Conservation (phyloP, 1,139 yeast genomes). For the Yamadazyma epiphylla region DNA sequence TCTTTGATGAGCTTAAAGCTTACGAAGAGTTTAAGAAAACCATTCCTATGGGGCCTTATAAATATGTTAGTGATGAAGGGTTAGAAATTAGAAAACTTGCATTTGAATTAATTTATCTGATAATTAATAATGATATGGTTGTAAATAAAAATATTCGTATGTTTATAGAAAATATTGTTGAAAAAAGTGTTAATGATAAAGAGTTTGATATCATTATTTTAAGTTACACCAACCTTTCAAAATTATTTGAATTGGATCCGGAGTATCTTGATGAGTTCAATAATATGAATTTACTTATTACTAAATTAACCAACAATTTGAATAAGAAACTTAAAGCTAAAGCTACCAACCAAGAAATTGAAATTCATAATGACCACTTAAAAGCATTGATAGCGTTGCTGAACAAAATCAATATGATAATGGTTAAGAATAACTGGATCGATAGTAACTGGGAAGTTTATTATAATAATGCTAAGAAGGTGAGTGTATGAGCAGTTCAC, state of each 20-base stretch:
- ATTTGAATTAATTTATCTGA: slow-evolving; percentile 65
- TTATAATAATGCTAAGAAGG: slow-evolving; percentile 8
- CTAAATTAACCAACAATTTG: slow-evolving; percentile 24
- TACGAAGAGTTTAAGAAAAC: slow-evolving; percentile 57
- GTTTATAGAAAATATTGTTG: slow-evolving; percentile 26
- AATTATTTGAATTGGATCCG: slow-evolving; percentile 21
- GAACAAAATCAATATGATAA: slow-evolving; percentile 16
- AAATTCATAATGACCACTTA: slow-evolving; percentile 29
- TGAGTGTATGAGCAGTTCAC: not conserved
- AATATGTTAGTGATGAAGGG: slow-evolving; percentile 78
- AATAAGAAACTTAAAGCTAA: slow-evolving; percentile 36
- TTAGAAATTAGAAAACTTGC: slow-evolving; percentile 69
- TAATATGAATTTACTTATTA: slow-evolving; percentile 19
- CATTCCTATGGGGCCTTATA: slow-evolving; percentile 86
- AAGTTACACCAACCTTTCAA: slow-evolving; percentile 30
- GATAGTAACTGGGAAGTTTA: slow-evolving; percentile 15
- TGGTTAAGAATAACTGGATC: slow-evolving; percentile 12
- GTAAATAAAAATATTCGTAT: slow-evolving; percentile 19
- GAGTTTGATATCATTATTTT: slow-evolving; percentile 39
- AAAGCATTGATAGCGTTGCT: slow-evolving; percentile 25
- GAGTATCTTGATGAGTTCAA: slow-evolving; percentile 15
- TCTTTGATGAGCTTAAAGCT: slow-evolving; percentile 55
- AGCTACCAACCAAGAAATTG: slow-evolving; percentile 43
- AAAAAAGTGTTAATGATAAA: slow-evolving; percentile 32
- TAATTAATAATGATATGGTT: slow-evolving; percentile 25